Evolutionary conservation across 2,329 filamentous ascomycete genomes (phyloP).

Genomic region (Pyrenochaeta sp.): DNA sequence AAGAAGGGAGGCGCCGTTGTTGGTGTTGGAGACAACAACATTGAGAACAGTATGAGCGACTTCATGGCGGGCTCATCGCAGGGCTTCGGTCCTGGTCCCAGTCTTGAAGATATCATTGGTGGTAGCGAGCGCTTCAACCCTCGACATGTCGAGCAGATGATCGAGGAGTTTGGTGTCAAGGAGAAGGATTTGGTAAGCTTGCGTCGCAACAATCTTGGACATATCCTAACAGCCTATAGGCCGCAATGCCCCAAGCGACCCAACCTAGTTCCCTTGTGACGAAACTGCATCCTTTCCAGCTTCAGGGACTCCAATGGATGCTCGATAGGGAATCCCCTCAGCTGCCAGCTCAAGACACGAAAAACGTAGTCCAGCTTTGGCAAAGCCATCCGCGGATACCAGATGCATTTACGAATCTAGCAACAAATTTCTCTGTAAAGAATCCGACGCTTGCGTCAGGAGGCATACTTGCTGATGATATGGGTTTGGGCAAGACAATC

Average conservation of each 20-base stretch:
- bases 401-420: slow-evolving; percentile 70
- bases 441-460: slow-evolving; percentile 75
- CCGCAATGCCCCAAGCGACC: slow-evolving; percentile 74
- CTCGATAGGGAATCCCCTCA: slow-evolving; percentile 75
- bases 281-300: slow-evolving; percentile 78
- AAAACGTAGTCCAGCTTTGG: slow-evolving; percentile 80
- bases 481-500: slow-evolving; percentile 90
- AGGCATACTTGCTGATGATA: slow-evolving; percentile 89
- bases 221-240: slow-evolving; percentile 36
- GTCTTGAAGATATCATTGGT: slow-evolving; percentile 70
- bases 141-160: slow-evolving; percentile 68
- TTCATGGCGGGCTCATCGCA: slow-evolving; percentile 36
- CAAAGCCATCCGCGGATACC: slow-evolving; percentile 58
- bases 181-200: slow-evolving; percentile 70
- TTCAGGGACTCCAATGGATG: slow-evolving; percentile 83
- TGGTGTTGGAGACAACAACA: slow-evolving; percentile 39
- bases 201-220: background rate
- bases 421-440: slow-evolving; percentile 71
- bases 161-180: slow-evolving; percentile 74
- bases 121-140: slow-evolving; percentile 74
- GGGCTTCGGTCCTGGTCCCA: slow-evolving; percentile 51
- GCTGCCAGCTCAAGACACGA: slow-evolving; percentile 66
- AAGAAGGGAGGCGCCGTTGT: slow-evolving; percentile 46
- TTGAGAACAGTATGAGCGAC: slow-evolving; percentile 34
- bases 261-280: slow-evolving; percentile 73